A percentile compares a stretch with the other conserved stretches of the same genome.
Evolutionary conservation across 768 basidiomycete species (phyloP).

Genomic region (Boletus sp.): DNA sequence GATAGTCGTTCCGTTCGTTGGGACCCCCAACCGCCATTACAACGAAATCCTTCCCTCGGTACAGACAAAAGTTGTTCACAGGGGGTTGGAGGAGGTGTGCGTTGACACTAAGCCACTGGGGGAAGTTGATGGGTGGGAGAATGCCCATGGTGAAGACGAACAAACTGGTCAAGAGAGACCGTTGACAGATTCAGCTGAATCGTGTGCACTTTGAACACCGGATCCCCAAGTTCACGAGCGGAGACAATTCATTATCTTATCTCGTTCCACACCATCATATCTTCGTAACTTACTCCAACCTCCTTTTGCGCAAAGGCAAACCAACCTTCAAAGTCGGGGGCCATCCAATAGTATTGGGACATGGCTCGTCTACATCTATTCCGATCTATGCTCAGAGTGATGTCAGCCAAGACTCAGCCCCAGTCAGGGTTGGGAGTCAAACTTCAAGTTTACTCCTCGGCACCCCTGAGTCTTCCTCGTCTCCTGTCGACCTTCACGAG

Average conservation of each 20-base stretch:
- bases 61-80: constrained; percentile 88
- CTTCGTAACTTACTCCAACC: background rate
- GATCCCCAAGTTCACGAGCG: too few relatives aligned
- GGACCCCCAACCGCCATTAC: constrained; percentile 98
- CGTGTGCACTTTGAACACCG: too few relatives aligned
- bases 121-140: constrained; percentile 81
- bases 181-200: too few relatives aligned
- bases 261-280: background rate
- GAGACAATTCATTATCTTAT: background rate
- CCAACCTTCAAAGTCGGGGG: background rate
- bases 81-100: constrained; percentile 80
- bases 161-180: too few relatives aligned
- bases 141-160: constrained; percentile 56
- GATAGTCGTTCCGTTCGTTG: constrained; percentile 92
- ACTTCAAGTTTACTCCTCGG: background rate
- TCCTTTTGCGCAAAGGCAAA: background rate
- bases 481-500: background rate
- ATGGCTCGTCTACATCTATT: too few relatives aligned
- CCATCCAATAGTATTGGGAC: too few relatives aligned
- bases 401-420: constrained; percentile 5
- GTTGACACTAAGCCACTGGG: constrained; percentile 85
- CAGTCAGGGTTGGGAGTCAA: background rate
- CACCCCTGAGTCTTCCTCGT: background rate
- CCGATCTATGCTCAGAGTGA: background rate
- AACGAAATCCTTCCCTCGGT: constrained; percentile 79